A percentile compares a stretch with the other conserved stretches of the same genome.
Conservation (phyloP, 768 basidiomycete species). For the Mycena galericulata region DNA sequence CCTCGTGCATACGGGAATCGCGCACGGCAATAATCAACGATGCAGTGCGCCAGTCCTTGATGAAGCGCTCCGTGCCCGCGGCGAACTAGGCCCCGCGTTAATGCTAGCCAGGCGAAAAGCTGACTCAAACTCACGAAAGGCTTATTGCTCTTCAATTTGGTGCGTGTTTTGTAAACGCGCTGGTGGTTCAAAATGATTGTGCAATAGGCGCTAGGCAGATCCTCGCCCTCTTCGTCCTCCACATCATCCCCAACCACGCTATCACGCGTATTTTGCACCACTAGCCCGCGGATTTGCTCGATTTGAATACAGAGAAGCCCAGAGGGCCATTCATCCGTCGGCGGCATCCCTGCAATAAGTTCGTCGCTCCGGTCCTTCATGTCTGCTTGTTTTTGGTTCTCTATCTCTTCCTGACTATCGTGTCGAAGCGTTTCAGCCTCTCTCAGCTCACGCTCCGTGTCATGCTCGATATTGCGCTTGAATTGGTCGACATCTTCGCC, state of each 20-base stretch:
- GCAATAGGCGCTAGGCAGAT: constrained; percentile 77
- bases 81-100: constrained; percentile 53
- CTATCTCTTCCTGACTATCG: constrained; percentile 43
- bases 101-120: not conserved
- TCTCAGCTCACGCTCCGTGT: constrained; percentile 64
- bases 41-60: constrained; percentile 70
- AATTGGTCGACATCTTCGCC: constrained; percentile 51
- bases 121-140: constrained; percentile 52
- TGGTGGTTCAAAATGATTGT: constrained; percentile 57
- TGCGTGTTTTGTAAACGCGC: constrained; percentile 58
- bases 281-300: constrained; percentile 74
- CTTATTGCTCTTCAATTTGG: constrained; percentile 58
- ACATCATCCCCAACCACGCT: constrained; percentile 66
- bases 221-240: constrained; percentile 66
- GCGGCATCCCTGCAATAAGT: constrained; percentile 59
- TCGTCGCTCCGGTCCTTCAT: constrained; percentile 52
- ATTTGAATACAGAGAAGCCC: constrained; percentile 76
- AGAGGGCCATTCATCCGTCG: constrained; percentile 71
- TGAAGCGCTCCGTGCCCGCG: constrained; percentile 77
- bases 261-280: constrained; percentile 64
- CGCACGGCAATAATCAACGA: constrained; percentile 75
- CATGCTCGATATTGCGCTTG: constrained; percentile 50
- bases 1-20: constrained; percentile 68
- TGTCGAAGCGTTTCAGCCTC: constrained; percentile 44
- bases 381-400: constrained; percentile 53